Conservation (phyloP, 2,329 filamentous ascomycete genomes). For the Monosporascus sp. region DNA sequence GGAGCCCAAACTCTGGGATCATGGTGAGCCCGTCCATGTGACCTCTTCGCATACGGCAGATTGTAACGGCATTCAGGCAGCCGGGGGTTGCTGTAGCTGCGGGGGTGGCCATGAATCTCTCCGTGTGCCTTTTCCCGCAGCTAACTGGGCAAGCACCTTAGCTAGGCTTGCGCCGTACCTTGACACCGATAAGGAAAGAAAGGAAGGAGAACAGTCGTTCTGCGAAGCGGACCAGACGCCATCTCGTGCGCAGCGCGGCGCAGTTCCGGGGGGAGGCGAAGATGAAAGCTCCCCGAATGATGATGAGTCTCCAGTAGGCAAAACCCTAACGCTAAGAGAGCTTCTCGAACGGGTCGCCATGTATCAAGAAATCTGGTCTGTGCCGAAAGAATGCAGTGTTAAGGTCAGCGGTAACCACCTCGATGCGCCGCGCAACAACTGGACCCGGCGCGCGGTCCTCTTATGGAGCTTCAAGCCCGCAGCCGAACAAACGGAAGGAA, state of each 20-base stretch:
- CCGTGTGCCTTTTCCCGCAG: constrained; percentile 52
- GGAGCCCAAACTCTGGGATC: constrained; percentile 38
- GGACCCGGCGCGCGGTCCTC: constrained; percentile 55
- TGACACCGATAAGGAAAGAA: constrained; percentile 25
- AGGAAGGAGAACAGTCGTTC: constrained; percentile 16
- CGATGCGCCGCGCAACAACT: constrained; percentile 26
- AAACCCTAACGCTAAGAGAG: constrained; percentile 34
- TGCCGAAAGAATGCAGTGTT: constrained; percentile 33
- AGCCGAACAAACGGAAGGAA: constrained; percentile 38
- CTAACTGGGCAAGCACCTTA: constrained; percentile 53
- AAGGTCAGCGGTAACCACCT: constrained; percentile 4
- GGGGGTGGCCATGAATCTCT: constrained; percentile 42
- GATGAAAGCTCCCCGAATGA: neutral
- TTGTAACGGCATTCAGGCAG: constrained; percentile 30
- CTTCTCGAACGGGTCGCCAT: constrained; percentile 58
- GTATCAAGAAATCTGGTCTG: constrained; percentile 62
- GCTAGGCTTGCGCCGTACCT: constrained; percentile 50
- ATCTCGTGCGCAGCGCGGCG: constrained; percentile 2
- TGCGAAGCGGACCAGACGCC: constrained; percentile 17
- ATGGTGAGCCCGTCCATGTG: constrained; percentile 45
- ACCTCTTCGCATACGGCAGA: constrained; percentile 43
- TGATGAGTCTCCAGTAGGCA: constrained; percentile 12
- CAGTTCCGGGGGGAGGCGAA: constrained; percentile 1
- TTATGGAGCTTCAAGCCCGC: constrained; percentile 59
- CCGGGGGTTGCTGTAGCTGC: constrained; percentile 29